phyloP scores from a whole-genome alignment of 495 filamentous ascomycete genomes.

The Trichodelitschia bisporula region DNA sequence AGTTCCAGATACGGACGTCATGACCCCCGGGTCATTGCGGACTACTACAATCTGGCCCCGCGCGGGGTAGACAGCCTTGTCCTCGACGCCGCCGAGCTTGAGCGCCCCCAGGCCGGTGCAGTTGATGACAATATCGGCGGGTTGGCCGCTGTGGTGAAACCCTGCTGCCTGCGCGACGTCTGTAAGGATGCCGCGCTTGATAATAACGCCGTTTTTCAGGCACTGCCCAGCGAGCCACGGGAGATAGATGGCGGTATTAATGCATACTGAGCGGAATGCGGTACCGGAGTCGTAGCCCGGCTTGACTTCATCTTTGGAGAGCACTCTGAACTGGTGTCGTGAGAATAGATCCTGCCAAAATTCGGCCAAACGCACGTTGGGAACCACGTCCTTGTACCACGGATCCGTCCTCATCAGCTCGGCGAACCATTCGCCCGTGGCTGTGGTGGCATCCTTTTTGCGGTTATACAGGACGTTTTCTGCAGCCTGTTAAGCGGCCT shows the following conservation, averaged over 20 bases:
- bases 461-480: conserved; percentile 38
- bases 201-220: conserved; percentile 35
- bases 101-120: conserved; percentile 58
- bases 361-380: conserved; percentile 28
- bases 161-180: conserved; percentile 50
- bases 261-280: conserved; percentile 62
- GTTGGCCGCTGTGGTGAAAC: conserved; percentile 34
- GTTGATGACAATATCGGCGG: conserved; percentile 57
- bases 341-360: too few species aligned
- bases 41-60: conserved; percentile 81
- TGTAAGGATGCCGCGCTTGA: conserved; percentile 32
- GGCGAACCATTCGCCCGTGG: conserved; percentile 27
- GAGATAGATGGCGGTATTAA: conserved; percentile 74
- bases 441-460: conserved; percentile 28
- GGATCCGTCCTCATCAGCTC: conserved; percentile 43
- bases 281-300: conserved; percentile 44
- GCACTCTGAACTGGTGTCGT: conserved; percentile 24
- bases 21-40: conserved; percentile 50
- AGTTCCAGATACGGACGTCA: conserved; percentile 44
- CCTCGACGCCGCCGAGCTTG: conserved; percentile 61
- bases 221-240: conserved; percentile 64
- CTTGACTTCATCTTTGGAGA: background rate
- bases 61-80: conserved; percentile 45
- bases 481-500: conserved; percentile 6
- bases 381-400: conserved; percentile 64